Base-by-base conservation (phyloP, 75 land plant genomes). In the Larix kaempferi region DNA sequence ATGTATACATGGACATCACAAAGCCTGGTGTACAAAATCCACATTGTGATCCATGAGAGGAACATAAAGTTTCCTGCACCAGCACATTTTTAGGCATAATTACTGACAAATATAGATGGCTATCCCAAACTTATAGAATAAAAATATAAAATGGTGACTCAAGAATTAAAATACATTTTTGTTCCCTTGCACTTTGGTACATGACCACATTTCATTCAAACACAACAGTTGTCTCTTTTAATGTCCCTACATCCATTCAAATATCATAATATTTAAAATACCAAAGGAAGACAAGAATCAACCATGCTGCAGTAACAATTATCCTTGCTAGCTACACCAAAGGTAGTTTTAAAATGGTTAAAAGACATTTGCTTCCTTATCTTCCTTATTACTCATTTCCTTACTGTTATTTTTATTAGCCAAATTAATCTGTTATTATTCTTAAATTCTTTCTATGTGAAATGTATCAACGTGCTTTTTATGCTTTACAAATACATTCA, bases 1-100 rank as follows among this genome's bases (percentile, higher is more conserved):
- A 84, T 25, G 99, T 86, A 83, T 97, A 97, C 94, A 97, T 91
- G 49, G 97, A 94, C 99, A 97, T 97, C 10, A 97, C 90, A 84
- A 97, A 97, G 13, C 99, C 99, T 69, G 99, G 99, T 56, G 99
- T 97, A 80, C 99, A 97, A 85, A 92, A 97, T 41, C 99, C 99
- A 86, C 99, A 97, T 82, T 97, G 99, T 62, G 99, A 97, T 13
- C 99, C 99, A 85, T 97, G 99, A 66, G 91, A 29, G 10, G 79
- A 74, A 12, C 91, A 95, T 49, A 97, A 78, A 73, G 89, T 82
- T 85, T 95, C 93, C 99, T 97, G 88, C 59, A 82, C 19, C 39
- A 65, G 33, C 69, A 33, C 33, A 63, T 3, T 33, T 65, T 35
- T 21, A 17, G 69, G 69, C 35, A 65, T 29, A 59, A 65, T 21